Evolutionary conservation across 129 eudicot genomes (phyloP).

Genomic region (Deinandra increscens): DNA sequence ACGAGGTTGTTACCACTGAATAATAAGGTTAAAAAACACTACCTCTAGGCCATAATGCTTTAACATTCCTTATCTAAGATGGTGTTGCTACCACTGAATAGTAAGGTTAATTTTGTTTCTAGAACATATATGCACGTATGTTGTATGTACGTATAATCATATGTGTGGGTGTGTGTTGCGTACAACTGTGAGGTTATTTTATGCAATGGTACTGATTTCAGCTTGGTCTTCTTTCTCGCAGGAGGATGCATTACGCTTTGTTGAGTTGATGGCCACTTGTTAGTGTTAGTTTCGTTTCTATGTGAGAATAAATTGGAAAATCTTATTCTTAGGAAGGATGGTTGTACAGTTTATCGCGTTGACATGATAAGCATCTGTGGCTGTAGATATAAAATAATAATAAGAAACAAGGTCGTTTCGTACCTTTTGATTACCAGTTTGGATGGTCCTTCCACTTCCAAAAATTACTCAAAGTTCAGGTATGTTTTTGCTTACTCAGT

Average conservation of each 20-base stretch:
- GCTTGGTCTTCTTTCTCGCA: slow-evolving; percentile 14
- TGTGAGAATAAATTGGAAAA: slow-evolving; percentile 16
- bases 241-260: slow-evolving; percentile 1
- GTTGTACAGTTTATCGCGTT: slow-evolving; percentile 21
- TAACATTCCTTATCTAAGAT: not conserved
- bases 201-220: not conserved
- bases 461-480: no score
- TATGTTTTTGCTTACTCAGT: no score
- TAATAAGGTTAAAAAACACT: not conserved
- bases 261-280: not conserved
- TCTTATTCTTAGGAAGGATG: slow-evolving; percentile 20
- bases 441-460: no score
- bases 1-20: not conserved
- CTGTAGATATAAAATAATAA: slow-evolving; percentile 25
- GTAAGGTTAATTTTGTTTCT: no score
- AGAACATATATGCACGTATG: no score
- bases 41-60: not conserved
- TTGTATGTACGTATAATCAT: no score
- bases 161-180: no score
- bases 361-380: slow-evolving; percentile 21
- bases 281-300: slow-evolving; percentile 16
- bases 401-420: not conserved
- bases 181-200: not conserved
- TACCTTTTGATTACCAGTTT: not conserved
- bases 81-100: slow-evolving; percentile 9